Base-by-base conservation (phyloP, 345 rosid species). In the Schrenkiella parvula region DNA sequence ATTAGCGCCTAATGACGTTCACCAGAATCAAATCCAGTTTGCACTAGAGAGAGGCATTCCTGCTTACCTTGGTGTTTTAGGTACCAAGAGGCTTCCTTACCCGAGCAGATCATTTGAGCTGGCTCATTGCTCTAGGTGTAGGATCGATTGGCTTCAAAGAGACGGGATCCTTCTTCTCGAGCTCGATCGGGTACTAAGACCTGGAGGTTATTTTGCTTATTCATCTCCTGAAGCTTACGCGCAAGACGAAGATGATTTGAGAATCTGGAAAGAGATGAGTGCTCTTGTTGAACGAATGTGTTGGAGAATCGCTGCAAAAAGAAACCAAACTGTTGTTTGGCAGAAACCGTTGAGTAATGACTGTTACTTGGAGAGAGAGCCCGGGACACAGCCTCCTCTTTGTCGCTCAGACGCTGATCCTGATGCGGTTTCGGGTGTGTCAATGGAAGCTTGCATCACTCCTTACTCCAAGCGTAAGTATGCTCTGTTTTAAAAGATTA, bases 151-250 rank as follows among this genome's bases (percentile, higher is more conserved):
- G 99, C 98, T 95, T 66, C 99, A 95, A 70, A 89, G 99, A 80
- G 93, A 92, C 21, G 99, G 99, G 5, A 82, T 95, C 69, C 97
- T 95, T 76, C 99, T 91, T 59, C 99, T 95, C 73, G 99, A 95
- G 83, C 89, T 95, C 11, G 99, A 95, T 74, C 84, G 99, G 63
- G 57, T 95, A 70, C 99, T 95, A 43, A 83, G 96, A 84, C 98
- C 99, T 2, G 98, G 99, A 9, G 99, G 99, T 59, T 95, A 95
- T 75, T 95, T 95, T 70, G 99, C 92, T 31, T 95, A 95, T 80
- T 95, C 99, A 4, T 92, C 99, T 64, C 99, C 99, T 55, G 99
- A 95, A 82, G 97, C 97, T 14, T 95, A 95, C 64, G 99, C 99
- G 1, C 98, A 95, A 77, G 98, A 95, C 32, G 97, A 95, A 71